These are phyloP conservation scores for Amanita muscaria DNA, from an alignment of 768 basidiomycete genomes.

Conservation along the genomic window DNA sequence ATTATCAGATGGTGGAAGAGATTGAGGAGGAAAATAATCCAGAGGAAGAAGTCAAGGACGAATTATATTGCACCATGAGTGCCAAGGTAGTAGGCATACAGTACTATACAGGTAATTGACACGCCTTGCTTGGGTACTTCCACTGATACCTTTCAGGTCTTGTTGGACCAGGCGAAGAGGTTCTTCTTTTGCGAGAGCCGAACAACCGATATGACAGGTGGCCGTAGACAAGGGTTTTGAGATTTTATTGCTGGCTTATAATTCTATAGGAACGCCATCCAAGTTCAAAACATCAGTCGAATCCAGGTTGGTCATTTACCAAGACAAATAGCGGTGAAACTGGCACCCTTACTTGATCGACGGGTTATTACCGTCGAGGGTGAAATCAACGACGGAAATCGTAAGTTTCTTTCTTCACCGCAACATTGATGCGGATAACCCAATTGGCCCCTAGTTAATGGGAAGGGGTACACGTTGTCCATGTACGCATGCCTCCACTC, in stretches of 20 bases:
- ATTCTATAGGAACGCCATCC: constrained; percentile 56
- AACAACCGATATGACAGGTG: constrained; percentile 63
- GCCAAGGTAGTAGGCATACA: constrained; percentile 76
- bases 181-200: constrained; percentile 58
- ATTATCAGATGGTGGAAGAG: constrained; percentile 27
- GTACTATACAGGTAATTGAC: constrained; percentile 57
- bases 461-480: constrained; percentile 40
- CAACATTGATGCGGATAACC: not conserved
- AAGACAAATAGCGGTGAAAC: constrained; percentile 41
- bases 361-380: constrained; percentile 65
- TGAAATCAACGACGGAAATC: constrained; percentile 55
- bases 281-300: constrained; percentile 70
- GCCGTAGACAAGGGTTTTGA: constrained; percentile 5
- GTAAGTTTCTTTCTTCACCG: constrained; percentile 26
- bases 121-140: constrained; percentile 5
- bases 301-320: constrained; percentile 80
- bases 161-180: constrained; percentile 75
- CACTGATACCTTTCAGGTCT: constrained; percentile 40
- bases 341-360: constrained; percentile 68
- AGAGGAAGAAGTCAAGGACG: constrained; percentile 49
- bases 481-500: too few relatives aligned
- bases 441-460: not conserved
- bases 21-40: constrained; percentile 30
- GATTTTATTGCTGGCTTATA: not conserved
- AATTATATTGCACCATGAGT: constrained; percentile 51